phyloP scores from a whole-genome alignment of 2,329 filamentous ascomycete species.

The Shiraia sp. region DNA sequence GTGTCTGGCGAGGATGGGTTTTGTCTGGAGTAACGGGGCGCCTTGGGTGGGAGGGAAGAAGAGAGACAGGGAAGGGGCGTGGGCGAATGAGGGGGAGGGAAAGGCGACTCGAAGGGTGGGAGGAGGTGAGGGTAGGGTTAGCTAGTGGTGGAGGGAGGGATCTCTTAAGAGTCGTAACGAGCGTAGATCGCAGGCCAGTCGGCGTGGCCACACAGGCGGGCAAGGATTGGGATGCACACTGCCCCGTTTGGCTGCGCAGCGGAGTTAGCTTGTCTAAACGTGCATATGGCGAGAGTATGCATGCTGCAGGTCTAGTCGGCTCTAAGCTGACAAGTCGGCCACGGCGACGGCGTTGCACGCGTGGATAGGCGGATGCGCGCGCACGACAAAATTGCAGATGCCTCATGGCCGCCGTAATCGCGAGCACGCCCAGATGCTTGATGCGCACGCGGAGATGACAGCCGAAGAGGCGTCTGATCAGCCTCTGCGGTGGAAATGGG shows the following conservation, averaged over 20 bases:
- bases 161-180: constrained; percentile 44
- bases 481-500: constrained; percentile 32
- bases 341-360: constrained; percentile 36
- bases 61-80: constrained; percentile 44
- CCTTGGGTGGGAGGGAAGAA: constrained; percentile 41
- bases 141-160: constrained; percentile 43
- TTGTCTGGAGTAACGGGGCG: constrained; percentile 41
- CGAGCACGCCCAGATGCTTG: constrained; percentile 19
- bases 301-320: constrained; percentile 42
- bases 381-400: constrained; percentile 39
- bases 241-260: constrained; percentile 44
- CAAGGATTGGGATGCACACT: constrained; percentile 45
- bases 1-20: constrained; percentile 43
- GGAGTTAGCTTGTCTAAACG: constrained; percentile 42
- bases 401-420: constrained; percentile 28
- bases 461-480: constrained; percentile 31
- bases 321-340: constrained; percentile 43
- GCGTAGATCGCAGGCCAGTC: constrained; percentile 37
- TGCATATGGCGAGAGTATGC: constrained; percentile 43
- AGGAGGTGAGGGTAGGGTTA: constrained; percentile 47
- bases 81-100: constrained; percentile 48
- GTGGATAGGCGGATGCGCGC: constrained; percentile 37
- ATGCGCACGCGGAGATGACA: constrained; percentile 42
- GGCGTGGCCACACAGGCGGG: constrained; percentile 41
- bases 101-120: constrained; percentile 49